phyloP scores from a whole-genome alignment of 2,329 filamentous ascomycete species.

The Rhinocladiella mackenziei region DNA sequence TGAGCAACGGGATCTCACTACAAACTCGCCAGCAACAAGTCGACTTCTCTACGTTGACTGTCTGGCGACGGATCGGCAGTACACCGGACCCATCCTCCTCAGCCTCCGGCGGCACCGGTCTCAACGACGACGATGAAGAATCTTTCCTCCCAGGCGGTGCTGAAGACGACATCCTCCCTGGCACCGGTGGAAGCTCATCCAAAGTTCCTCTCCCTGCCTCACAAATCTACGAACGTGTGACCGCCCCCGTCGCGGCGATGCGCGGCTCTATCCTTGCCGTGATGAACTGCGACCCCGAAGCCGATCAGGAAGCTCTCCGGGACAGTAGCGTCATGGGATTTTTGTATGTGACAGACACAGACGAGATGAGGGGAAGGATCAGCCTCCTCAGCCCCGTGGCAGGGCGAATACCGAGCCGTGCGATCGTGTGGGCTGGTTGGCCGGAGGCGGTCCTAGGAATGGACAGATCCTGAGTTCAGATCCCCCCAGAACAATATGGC shows the following conservation, averaged over 20 bases:
- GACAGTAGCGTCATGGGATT: conserved; percentile 87
- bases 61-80: conserved; percentile 62
- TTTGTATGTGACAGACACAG: conserved; percentile 86
- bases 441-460: conserved; percentile 79
- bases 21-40: conserved; percentile 85
- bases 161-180: conserved; percentile 38
- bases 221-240: conserved; percentile 32
- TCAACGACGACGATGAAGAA: conserved; percentile 45
- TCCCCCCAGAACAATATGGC: no score
- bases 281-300: conserved; percentile 68
- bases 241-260: conserved; percentile 46
- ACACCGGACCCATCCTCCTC: conserved; percentile 14
- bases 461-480: conserved; percentile 49
- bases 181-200: conserved; percentile 5
- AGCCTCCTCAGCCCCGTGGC: conserved; percentile 80
- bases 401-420: conserved; percentile 71
- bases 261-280: conserved; percentile 81
- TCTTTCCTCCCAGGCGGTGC: conserved; percentile 28
- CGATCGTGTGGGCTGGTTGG: conserved; percentile 80
- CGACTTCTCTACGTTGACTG: conserved; percentile 67
- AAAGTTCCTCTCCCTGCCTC: conserved; percentile 27
- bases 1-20: conserved; percentile 59
- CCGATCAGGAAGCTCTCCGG: conserved; percentile 63
- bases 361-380: conserved; percentile 75
- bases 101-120: not conserved